These are phyloP conservation scores for Acaromyces ingoldii DNA, from an alignment of 1,284 basidiomycete species.

Conservation along the genomic window DNA sequence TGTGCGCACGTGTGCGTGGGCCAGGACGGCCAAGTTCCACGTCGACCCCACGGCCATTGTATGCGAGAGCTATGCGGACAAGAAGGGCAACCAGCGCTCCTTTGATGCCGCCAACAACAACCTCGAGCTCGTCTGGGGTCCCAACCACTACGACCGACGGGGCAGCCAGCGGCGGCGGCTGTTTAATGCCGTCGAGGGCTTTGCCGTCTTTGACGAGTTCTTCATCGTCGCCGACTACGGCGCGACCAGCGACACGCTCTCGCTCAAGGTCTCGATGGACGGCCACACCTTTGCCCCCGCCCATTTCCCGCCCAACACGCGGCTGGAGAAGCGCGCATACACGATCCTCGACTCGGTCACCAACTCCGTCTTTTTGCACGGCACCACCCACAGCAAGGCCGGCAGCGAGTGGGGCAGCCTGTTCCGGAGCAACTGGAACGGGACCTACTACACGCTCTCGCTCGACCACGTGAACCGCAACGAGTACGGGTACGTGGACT, in stretches of 20 bases:
- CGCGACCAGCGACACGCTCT: conserved; percentile 16
- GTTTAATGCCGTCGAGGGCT: conserved; percentile 84
- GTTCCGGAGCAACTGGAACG: conserved; percentile 93
- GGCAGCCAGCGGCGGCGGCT: conserved; percentile 63
- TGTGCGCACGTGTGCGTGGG: conserved; percentile 88
- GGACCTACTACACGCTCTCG: conserved; percentile 87
- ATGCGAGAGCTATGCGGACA: conserved; percentile 81
- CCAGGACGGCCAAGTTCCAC: conserved; percentile 63
- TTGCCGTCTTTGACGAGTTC: conserved; percentile 93
- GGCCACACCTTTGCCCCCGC: conserved; percentile 77
- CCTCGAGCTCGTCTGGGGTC: conserved; percentile 73
- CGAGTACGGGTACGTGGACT: conserved; percentile 81
- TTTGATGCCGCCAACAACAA: conserved; percentile 59
- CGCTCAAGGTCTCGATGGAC: conserved; percentile 86
- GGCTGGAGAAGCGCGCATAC: conserved; percentile 81
- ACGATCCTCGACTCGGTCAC: conserved; percentile 93
- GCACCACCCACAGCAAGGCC: conserved; percentile 76
- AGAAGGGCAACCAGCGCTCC: conserved; percentile 70
- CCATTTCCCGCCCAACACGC: conserved; percentile 82
- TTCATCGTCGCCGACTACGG: conserved; percentile 85
- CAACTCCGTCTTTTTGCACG: conserved; percentile 85
- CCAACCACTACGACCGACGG: conserved; percentile 68
- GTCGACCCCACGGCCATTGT: conserved; percentile 81
- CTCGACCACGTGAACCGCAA: conserved; percentile 86
- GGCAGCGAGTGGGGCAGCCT: conserved; percentile 81